Conservation (phyloP, 768 basidiomycete genomes). For the Galerina marginata region DNA sequence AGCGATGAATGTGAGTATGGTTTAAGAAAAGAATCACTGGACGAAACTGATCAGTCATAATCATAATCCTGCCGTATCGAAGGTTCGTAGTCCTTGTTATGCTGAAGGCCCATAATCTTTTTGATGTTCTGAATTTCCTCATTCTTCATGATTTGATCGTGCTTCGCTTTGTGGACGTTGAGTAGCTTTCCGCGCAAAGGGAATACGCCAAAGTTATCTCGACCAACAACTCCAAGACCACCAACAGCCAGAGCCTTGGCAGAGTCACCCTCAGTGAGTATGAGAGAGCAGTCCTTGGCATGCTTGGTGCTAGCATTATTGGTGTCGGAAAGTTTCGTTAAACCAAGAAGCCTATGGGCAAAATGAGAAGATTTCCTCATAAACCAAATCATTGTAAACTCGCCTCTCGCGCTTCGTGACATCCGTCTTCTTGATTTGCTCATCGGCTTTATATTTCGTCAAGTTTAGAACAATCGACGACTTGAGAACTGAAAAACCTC, state of each 20-base stretch:
- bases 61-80: conserved; percentile 95
- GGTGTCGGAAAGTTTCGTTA: conserved; percentile 94
- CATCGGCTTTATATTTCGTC: conserved; percentile 97
- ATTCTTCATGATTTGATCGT: conserved; percentile 98
- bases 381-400: conserved; percentile 22
- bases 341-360: conserved; percentile 73
- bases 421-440: conserved; percentile 95
- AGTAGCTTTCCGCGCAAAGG: conserved; percentile 95
- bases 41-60: conserved; percentile 98
- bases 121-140: conserved; percentile 97
- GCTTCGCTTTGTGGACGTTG: conserved; percentile 95
- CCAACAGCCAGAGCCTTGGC: conserved; percentile 97
- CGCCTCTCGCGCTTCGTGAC: conserved; percentile 88
- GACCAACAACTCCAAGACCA: conserved; percentile 92
- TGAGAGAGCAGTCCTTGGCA: conserved; percentile 87
- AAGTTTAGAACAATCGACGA: conserved; percentile 90
- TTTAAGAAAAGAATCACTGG: background rate
- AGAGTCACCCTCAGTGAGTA: conserved; percentile 98
- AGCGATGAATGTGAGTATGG: conserved; percentile 52
- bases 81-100: conserved; percentile 83
- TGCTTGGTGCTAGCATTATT: conserved; percentile 93
- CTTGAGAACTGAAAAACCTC: conserved; percentile 61
- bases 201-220: conserved; percentile 97
- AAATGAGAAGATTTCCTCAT: background rate
- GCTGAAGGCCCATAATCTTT: conserved; percentile 96